Base-by-base conservation (phyloP, 352 stramenopile genomes). In the Aphanomyces invadans region DNA sequence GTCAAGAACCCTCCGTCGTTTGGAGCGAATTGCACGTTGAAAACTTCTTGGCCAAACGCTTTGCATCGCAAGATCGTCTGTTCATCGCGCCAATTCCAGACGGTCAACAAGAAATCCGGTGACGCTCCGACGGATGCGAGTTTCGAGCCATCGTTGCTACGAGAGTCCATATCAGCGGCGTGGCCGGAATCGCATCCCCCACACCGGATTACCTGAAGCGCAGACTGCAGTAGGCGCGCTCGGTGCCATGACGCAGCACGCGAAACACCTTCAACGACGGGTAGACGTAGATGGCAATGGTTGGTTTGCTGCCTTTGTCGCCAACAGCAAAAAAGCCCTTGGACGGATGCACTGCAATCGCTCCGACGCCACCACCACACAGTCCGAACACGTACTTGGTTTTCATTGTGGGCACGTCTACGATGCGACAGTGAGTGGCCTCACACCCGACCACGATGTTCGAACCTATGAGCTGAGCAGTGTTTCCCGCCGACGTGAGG, bases 1-100 rank as follows among this genome's bases (percentile, higher is more conserved):
- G 87, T 92, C 25, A 98, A 77, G 60, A 95, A 91, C 7, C 90
- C 90, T n/a, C 78, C 86, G 69, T 97, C 87, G 15, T 76, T 76
- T 3, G 83, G 84, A 2, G 87, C 88, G 67, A 98, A 98, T 17
- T 78, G 74, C 31, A 97, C 92, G 66, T 79, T 92, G 70, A 90
- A 97, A 4, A 98, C 87, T 23, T 98, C 91, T 71, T 98, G 94
- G 2, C 91, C 87, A 61, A 98, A 98, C 4, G 93, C 92, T 66
- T 98, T 98, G 72, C 81, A 94, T 26, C 88, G 83, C 48, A 98
- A 65, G 15, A 96, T 85, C 10, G 93, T 96, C 53, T 88, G 78
- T 72, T 98, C 88, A 17, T 84, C 48, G 1, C 75, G 74, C 93
- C 92, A 98, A 56, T 97, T 84, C 92, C 93, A 98, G 32, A 98